Percentiles rank a stretch among this genome's conserved stretches.
Evolutionary conservation across 129 eudicot genomes (phyloP).

Genomic region (Pulicaria dysenterica): DNA sequence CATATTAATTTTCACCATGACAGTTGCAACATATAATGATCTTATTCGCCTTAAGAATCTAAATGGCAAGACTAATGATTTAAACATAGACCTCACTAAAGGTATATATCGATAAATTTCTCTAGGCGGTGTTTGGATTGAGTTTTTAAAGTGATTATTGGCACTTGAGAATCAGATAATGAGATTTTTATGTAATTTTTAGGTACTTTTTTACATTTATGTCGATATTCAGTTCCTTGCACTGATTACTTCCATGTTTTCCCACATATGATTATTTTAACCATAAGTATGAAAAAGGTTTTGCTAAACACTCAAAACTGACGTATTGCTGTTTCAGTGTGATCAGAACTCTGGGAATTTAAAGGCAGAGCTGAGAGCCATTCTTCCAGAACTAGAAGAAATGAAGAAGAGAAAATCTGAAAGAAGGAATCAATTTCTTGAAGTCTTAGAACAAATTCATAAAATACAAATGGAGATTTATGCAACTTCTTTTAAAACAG

Average conservation of each 20-base stretch:
- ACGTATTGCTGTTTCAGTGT: constrained; percentile 48
- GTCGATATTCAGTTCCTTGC: constrained; percentile 1
- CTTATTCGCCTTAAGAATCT: background rate
- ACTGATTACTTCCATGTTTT: background rate
- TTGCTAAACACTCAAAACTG: background rate
- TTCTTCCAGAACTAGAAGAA: constrained; percentile 79
- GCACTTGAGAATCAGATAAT: background rate
- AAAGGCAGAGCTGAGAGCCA: constrained; percentile 76
- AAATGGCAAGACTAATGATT: background rate
- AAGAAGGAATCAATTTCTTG: constrained; percentile 64
- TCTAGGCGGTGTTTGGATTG: background rate
- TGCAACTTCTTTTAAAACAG: constrained; percentile 32
- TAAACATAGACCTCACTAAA: constrained; percentile 8
- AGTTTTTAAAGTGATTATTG: background rate
- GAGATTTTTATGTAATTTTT: background rate
- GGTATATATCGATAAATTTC: background rate
- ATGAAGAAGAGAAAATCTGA: constrained; percentile 78
- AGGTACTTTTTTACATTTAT: background rate
- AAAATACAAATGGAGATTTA: constrained; percentile 61
- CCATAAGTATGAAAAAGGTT: background rate
- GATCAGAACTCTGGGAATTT: constrained; percentile 68
- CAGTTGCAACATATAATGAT: constrained; percentile 14
- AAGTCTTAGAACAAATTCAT: constrained; percentile 67
- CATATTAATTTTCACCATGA: background rate
- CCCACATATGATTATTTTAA: background rate